phyloP scores from a whole-genome alignment of 1,284 basidiomycete genomes.

The Cutaneotrichosporon daszewskae region DNA sequence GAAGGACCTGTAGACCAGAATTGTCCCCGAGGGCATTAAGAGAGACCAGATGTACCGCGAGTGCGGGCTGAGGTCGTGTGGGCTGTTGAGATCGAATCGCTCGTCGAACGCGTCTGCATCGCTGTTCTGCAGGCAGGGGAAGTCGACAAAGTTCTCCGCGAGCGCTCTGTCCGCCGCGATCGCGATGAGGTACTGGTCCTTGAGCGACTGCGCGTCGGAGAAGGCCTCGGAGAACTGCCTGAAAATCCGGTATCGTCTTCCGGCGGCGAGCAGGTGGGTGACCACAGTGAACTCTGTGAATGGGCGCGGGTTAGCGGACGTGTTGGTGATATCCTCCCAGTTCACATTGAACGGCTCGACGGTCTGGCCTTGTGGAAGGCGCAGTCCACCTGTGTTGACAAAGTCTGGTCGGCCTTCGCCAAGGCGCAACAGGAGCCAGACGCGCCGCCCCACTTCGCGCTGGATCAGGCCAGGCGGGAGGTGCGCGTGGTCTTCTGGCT shows the following conservation, averaged over 20 bases:
- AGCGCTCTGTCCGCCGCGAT: constrained; percentile 15
- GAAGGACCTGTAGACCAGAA: constrained; percentile 22
- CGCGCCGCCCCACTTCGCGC: constrained; percentile 15
- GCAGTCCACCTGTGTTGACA: constrained; percentile 19
- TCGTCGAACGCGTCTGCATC: constrained; percentile 15
- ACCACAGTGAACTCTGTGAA: constrained; percentile 13
- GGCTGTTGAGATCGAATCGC: constrained; percentile 16
- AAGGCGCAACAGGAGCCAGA: constrained; percentile 20
- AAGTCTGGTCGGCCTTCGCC: constrained; percentile 21
- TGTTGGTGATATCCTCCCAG: constrained; percentile 18
- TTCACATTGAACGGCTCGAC: constrained; percentile 20
- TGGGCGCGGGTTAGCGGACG: constrained; percentile 7
- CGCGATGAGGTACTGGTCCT: constrained; percentile 20
- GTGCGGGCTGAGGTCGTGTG: constrained; percentile 16
- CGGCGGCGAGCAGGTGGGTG: constrained; percentile 16
- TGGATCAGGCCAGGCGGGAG: constrained; percentile 15
- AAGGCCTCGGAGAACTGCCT: constrained; percentile 21
- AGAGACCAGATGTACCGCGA: constrained; percentile 20
- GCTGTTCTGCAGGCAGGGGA: constrained; percentile 13
- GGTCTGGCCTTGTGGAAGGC: constrained; percentile 17
- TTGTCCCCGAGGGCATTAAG: constrained; percentile 14
- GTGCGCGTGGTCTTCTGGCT: constrained; percentile 13
- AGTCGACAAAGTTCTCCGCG: constrained; percentile 14
- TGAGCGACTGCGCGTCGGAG: constrained; percentile 13
- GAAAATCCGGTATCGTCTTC: constrained; percentile 19